Conservation (phyloP, 257 asterid species). For the Dorcoceras hygrometricum region DNA sequence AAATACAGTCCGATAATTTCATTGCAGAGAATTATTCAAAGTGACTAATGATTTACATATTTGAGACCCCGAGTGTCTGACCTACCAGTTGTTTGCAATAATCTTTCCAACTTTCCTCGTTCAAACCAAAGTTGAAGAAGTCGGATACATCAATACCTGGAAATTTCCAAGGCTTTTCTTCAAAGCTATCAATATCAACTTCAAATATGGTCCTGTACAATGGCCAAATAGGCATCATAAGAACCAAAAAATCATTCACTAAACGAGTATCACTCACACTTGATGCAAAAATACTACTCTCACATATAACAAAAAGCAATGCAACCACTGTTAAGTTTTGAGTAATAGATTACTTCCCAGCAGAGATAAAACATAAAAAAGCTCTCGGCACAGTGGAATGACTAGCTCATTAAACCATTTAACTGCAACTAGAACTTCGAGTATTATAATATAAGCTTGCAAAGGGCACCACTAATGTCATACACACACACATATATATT, state of each 20-base stretch:
- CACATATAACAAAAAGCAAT: neutral
- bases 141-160: slow-evolving; percentile 74
- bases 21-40: slow-evolving; percentile 15
- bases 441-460: too few relatives aligned
- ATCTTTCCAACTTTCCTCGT: slow-evolving; percentile 94
- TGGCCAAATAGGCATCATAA: neutral
- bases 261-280: slow-evolving; percentile 10
- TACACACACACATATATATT: too few relatives aligned
- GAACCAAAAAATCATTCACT: neutral
- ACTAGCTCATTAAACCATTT: neutral
- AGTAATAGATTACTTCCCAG: neutral
- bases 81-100: slow-evolving; percentile 94
- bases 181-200: slow-evolving; percentile 94
- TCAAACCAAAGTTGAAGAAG: slow-evolving; percentile 89
- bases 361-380: neutral
- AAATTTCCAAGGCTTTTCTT: slow-evolving; percentile 94
- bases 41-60: slow-evolving; percentile 16
- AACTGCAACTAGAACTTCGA: neutral
- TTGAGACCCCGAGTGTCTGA: slow-evolving; percentile 22
- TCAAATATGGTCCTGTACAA: slow-evolving; percentile 88
- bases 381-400: neutral
- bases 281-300: neutral
- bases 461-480: neutral
- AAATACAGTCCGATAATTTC: slow-evolving; percentile 25
- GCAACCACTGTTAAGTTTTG: neutral